Percentiles rank a stretch among this genome's conserved stretches.
These are phyloP conservation scores for Sporothrix dimorphospora DNA, from an alignment of 2,329 filamentous ascomycete species.

Conservation along the genomic window DNA sequence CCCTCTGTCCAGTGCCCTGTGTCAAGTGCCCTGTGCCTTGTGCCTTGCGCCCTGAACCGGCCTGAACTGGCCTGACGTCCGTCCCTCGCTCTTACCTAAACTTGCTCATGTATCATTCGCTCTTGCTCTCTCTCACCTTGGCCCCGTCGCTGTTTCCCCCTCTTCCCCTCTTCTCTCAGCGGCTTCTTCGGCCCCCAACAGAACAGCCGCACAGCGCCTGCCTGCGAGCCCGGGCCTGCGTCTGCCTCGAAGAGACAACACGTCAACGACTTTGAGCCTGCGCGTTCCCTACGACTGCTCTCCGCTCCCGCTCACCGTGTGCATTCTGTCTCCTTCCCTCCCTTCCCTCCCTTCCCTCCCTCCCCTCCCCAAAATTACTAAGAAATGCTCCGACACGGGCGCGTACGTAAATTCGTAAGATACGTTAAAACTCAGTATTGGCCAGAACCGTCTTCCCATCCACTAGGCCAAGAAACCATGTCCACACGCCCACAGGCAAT, in stretches of 20 bases:
- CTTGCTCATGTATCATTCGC: neutral
- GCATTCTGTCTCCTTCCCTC: neutral
- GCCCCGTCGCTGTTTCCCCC: neutral
- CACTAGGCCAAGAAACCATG: neutral
- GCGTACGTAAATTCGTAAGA: neutral
- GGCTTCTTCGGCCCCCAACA: conserved; percentile 15
- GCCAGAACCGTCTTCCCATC: conserved; percentile 3
- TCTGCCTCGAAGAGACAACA: neutral
- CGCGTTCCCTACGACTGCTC: neutral
- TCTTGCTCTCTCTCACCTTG: neutral
- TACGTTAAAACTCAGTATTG: neutral
- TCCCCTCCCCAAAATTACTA: neutral
- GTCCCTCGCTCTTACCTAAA: conserved; percentile 1
- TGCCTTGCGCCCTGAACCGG: conserved; percentile 13
- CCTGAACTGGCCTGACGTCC: neutral
- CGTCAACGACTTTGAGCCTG: conserved; percentile 1
- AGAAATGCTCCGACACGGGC: neutral
- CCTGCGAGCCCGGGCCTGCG: neutral
- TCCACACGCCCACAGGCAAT: neutral
- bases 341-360: neutral
- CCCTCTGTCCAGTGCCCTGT: neutral
- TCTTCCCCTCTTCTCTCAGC: neutral
- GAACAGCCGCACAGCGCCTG: neutral
- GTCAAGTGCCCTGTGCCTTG: no score
- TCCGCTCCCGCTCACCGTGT: neutral